Conservation (phyloP, 257 asterid species). For the Plantago major region DNA sequence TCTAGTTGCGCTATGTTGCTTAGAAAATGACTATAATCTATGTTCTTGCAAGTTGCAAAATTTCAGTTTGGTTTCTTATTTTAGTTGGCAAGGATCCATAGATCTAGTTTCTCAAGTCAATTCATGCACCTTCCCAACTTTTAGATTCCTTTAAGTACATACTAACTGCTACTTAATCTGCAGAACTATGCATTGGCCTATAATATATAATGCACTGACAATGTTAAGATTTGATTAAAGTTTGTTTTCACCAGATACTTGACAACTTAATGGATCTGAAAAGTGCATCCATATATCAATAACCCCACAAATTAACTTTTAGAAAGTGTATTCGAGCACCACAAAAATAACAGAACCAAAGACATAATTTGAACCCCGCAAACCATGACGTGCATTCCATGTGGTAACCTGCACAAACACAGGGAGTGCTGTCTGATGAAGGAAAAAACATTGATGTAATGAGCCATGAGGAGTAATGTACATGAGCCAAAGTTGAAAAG, state of each 20-base stretch:
- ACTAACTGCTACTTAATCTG: no score
- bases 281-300: no score
- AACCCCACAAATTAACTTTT: no score
- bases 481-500: slow-evolving; percentile 19
- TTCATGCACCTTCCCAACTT: slow-evolving; percentile 23
- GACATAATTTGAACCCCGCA: neutral
- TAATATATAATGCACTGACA: slow-evolving; percentile 18
- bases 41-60: no score
- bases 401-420: slow-evolving; percentile 27
- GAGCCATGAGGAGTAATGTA: slow-evolving; percentile 20
- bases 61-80: neutral
- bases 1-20: no score
- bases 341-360: neutral
- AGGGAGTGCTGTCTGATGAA: slow-evolving; percentile 20
- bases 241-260: neutral
- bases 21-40: no score
- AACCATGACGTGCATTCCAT: slow-evolving; percentile 13
- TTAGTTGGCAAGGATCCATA: neutral
- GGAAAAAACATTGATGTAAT: slow-evolving; percentile 16
- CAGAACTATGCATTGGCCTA: neutral
- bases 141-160: slow-evolving; percentile 11
- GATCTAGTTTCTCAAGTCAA: slow-evolving; percentile 22
- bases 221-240: slow-evolving; percentile 17
- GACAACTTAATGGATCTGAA: no score
- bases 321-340: neutral